Conservation (phyloP, 768 basidiomycete genomes). For the Crucibulum laeve region DNA sequence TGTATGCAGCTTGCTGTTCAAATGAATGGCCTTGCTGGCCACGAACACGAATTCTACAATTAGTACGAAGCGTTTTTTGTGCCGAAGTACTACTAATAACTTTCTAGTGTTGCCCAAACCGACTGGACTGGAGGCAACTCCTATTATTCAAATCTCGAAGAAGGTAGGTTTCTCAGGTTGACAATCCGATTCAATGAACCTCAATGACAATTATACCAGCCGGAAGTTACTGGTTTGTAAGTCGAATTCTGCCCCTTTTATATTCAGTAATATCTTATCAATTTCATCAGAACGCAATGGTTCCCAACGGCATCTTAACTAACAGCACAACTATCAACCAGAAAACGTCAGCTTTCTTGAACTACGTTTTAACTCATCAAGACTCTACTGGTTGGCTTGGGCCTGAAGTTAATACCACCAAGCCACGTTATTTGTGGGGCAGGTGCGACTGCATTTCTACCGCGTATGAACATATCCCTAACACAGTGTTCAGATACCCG, state of each 20-base stretch:
- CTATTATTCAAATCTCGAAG: conserved; percentile 37
- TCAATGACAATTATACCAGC: conserved; percentile 22
- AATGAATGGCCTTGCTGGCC: conserved; percentile 38
- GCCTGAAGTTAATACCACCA: conserved; percentile 47
- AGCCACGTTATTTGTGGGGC: conserved; percentile 53
- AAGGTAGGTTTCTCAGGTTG: conserved; percentile 21
- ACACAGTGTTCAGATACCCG: conserved; percentile 34
- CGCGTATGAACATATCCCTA: background rate
- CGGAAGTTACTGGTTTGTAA: conserved; percentile 56
- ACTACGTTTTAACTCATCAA: conserved; percentile 47
- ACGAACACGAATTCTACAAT: conserved; percentile 38
- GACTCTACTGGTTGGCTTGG: conserved; percentile 54
- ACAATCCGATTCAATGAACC: background rate
- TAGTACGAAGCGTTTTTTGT: conserved; percentile 19
- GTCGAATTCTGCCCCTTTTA: conserved; percentile 14
- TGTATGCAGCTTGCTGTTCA: conserved; percentile 32
- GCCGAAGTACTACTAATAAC: background rate
- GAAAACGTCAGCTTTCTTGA: conserved; percentile 42
- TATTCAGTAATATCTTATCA: background rate
- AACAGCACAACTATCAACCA: conserved; percentile 40
- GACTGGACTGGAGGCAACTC: conserved; percentile 39
- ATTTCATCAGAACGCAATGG: conserved; percentile 42
- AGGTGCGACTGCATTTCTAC: conserved; percentile 21
- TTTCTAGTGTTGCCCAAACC: conserved; percentile 29
- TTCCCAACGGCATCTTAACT: conserved; percentile 44